Conservation (phyloP, 148 eudicot species). For the Nepenthes mirabilis region DNA sequence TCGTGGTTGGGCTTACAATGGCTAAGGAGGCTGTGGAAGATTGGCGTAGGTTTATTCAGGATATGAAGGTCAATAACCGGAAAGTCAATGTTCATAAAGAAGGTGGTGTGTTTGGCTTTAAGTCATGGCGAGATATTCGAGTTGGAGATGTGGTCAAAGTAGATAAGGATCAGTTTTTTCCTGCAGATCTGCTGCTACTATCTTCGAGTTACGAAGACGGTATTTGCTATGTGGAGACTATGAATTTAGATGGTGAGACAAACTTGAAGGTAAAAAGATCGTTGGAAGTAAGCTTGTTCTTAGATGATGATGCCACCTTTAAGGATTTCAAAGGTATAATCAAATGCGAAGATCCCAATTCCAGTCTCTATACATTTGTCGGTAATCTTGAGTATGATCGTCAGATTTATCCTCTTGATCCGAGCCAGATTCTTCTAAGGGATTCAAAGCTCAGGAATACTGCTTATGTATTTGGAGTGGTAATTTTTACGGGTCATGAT, state of each 20-base stretch:
- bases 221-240: conserved; percentile 93
- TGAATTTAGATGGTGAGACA: conserved; percentile 97
- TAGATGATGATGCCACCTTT: conserved; percentile 54
- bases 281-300: conserved; percentile 53
- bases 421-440: conserved; percentile 74
- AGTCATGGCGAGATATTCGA: conserved; percentile 56
- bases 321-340: conserved; percentile 49
- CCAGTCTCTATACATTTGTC: conserved; percentile 76
- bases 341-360: conserved; percentile 82
- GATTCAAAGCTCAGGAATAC: conserved; percentile 96
- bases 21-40: conserved; percentile 87
- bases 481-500: conserved; percentile 84
- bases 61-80: conserved; percentile 65
- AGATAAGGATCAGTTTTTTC: conserved; percentile 78
- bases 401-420: conserved; percentile 74
- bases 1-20: conserved; percentile 94
- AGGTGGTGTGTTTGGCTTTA: conserved; percentile 49
- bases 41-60: conserved; percentile 84
- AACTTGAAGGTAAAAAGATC: conserved; percentile 84
- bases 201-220: conserved; percentile 94
- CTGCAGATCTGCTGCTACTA: conserved; percentile 75
- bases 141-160: conserved; percentile 93
- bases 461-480: conserved; percentile 66
- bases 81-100: conserved; percentile 58
- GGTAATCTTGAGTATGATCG: conserved; percentile 85